Conservation (phyloP, 2,329 filamentous ascomycete species). For the Fonsecaea nubica region DNA sequence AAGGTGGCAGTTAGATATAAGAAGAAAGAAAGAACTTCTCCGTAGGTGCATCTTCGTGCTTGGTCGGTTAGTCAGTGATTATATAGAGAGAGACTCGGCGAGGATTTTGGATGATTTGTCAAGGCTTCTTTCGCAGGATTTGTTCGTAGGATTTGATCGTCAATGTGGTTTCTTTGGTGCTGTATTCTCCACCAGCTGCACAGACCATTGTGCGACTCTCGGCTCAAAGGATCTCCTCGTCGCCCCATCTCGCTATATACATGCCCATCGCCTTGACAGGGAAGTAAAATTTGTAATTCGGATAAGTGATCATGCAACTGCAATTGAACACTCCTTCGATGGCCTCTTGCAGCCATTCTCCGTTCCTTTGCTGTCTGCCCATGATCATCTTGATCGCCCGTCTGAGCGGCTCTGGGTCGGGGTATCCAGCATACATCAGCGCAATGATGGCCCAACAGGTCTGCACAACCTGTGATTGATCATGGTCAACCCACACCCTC, state of each 20-base stretch:
- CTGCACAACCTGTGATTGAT: slow-evolving; percentile 86
- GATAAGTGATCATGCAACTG: slow-evolving; percentile 97
- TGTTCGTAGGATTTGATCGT: no score
- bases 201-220: neutral
- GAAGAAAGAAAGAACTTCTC: neutral
- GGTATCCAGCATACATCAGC: slow-evolving; percentile 81
- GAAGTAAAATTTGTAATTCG: slow-evolving; percentile 98
- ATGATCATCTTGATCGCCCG: slow-evolving; percentile 82
- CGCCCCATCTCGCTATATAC: slow-evolving; percentile 76
- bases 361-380: slow-evolving; percentile 81
- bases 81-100: no score
- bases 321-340: slow-evolving; percentile 99
- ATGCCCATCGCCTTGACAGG: slow-evolving; percentile 92
- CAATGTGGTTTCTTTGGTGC: neutral
- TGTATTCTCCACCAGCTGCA: neutral
- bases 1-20: neutral
- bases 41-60: no score
- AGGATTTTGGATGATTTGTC: no score
- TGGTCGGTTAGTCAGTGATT: no score
- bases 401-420: slow-evolving; percentile 73
- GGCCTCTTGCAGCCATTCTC: slow-evolving; percentile 92
- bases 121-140: no score
- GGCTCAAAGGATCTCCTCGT: slow-evolving; percentile 60
- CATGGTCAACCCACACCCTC: slow-evolving; percentile 72
- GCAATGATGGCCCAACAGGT: slow-evolving; percentile 89